Conservation (phyloP, 306 rosid species). For the Abrus precatorius region DNA sequence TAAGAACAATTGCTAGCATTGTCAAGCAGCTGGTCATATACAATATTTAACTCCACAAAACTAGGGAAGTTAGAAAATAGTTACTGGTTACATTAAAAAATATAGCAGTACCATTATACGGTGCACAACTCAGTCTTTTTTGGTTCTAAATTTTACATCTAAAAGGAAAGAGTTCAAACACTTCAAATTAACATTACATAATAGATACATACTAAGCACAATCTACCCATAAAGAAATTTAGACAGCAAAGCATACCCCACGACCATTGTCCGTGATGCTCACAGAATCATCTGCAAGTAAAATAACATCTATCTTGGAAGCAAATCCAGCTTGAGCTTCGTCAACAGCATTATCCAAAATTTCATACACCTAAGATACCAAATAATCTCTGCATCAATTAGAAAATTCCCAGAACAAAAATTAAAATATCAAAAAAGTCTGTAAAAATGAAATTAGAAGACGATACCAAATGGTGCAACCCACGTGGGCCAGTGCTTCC, state of each 20-base stretch:
- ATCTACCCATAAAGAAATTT: conserved; percentile 15
- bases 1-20: conserved; percentile 11
- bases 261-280: conserved; percentile 94
- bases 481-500: conserved; percentile 99
- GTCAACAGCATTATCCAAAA: conserved; percentile 95
- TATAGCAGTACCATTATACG: neutral
- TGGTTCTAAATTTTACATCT: conserved; percentile 1
- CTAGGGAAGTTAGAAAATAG: neutral
- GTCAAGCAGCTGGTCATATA: conserved; percentile 28
- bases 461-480: conserved; percentile 89
- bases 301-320: conserved; percentile 82
- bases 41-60: conserved; percentile 7
- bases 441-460: conserved; percentile 13
- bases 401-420: conserved; percentile 35
- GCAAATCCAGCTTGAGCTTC: conserved; percentile 99
- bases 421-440: neutral
- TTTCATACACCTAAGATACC: conserved; percentile 84
- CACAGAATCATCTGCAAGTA: conserved; percentile 81
- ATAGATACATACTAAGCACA: conserved; percentile 25
- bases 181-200: conserved; percentile 20
- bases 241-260: conserved; percentile 75
- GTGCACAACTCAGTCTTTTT: conserved; percentile 17
- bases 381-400: conserved; percentile 30
- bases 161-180: conserved; percentile 11
- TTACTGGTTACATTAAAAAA: neutral